phyloP scores from a whole-genome alignment of 2,329 filamentous ascomycete genomes.

The Aspergillus japonicus region DNA sequence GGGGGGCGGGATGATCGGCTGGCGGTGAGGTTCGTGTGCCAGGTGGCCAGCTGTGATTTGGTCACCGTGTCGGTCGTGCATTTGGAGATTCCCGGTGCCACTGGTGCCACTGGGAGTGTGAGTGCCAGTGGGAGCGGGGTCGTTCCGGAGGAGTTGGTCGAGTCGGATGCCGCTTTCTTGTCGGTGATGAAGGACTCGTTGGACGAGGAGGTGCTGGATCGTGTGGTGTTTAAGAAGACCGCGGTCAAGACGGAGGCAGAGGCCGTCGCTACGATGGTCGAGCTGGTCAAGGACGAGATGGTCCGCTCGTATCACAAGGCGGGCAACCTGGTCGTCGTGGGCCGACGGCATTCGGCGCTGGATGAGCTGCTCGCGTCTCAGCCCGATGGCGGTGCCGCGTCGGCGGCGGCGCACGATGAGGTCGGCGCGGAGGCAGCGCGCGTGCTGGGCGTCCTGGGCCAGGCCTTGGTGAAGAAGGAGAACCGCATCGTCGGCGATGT shows the following conservation, averaged over 20 bases:
- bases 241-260: slow-evolving; percentile 42
- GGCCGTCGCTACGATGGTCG: slow-evolving; percentile 45
- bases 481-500: slow-evolving; percentile 64
- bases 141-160: slow-evolving; percentile 15
- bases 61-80: slow-evolving; percentile 76
- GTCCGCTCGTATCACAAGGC: slow-evolving; percentile 63
- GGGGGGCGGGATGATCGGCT: slow-evolving; percentile 79
- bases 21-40: slow-evolving; percentile 76
- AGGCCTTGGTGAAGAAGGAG: slow-evolving; percentile 53
- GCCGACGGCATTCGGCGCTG: slow-evolving; percentile 44
- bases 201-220: slow-evolving; percentile 48
- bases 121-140: no score
- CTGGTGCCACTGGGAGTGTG: no score
- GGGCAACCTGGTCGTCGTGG: slow-evolving; percentile 69
- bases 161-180: slow-evolving; percentile 57
- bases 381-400: slow-evolving; percentile 1
- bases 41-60: slow-evolving; percentile 74
- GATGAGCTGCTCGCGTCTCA: slow-evolving; percentile 3
- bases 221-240: slow-evolving; percentile 56
- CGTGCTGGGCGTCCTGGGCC: slow-evolving; percentile 36
- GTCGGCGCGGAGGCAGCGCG: slow-evolving; percentile 31
- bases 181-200: slow-evolving; percentile 57
- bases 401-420: slow-evolving; percentile 35
- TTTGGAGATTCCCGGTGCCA: slow-evolving; percentile 40
- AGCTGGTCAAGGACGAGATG: slow-evolving; percentile 59